phyloP scores from a whole-genome alignment of 495 filamentous ascomycete species.

The Neurospora sp. region DNA sequence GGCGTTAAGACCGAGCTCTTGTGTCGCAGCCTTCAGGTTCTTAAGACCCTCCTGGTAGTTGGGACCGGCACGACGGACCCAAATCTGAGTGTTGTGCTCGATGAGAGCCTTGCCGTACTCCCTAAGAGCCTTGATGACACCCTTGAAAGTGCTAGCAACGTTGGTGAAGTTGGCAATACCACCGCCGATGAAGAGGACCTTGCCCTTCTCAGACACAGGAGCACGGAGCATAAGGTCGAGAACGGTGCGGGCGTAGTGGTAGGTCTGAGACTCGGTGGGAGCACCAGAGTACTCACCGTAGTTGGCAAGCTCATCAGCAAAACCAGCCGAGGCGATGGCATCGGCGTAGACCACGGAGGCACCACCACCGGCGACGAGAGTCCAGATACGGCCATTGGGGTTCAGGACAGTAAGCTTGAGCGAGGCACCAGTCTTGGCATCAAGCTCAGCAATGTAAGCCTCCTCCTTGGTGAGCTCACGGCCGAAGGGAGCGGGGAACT shows the following conservation, averaged over 20 bases:
- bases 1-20: constrained; percentile 87
- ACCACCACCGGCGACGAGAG: constrained; percentile 97
- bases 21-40: constrained; percentile 95
- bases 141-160: constrained; percentile 97
- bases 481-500: constrained; percentile 97
- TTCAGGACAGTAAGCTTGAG: constrained; percentile 97
- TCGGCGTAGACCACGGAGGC: constrained; percentile 98
- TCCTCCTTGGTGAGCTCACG: constrained; percentile 98
- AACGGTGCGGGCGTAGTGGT: constrained; percentile 94
- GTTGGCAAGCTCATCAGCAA: constrained; percentile 93
- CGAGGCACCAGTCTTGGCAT: constrained; percentile 98
- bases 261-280: constrained; percentile 95
- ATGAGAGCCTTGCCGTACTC: constrained; percentile 76
- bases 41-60: constrained; percentile 99
- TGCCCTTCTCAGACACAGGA: constrained; percentile 76
- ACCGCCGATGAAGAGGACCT: constrained; percentile 98
- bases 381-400: constrained; percentile 86
- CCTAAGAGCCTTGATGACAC: constrained; percentile 93
- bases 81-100: constrained; percentile 98
- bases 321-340: constrained; percentile 94
- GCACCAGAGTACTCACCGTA: constrained; percentile 99
- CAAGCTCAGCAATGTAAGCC: constrained; percentile 95
- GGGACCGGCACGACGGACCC: constrained; percentile 96
- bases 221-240: constrained; percentile 96
- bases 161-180: constrained; percentile 99